Evolutionary conservation across 352 stramenopile species (phyloP).

Genomic region (Phytopythium mirpurense): DNA sequence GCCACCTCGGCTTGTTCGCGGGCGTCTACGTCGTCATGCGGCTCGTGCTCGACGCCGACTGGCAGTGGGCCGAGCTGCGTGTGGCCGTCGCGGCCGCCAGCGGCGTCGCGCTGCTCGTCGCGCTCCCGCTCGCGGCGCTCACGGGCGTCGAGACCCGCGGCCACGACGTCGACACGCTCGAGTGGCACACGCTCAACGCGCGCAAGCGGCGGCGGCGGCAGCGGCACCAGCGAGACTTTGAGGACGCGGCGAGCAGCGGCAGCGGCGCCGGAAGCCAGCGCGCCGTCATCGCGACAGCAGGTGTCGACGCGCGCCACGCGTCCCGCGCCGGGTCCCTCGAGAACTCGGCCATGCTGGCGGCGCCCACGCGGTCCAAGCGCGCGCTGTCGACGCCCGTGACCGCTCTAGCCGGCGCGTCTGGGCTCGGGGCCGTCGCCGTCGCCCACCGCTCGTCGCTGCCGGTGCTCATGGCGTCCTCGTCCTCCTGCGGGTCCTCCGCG

Average conservation of each 20-base stretch:
- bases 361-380: neutral
- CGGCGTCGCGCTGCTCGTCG: constrained; percentile 11
- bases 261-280: neutral
- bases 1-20: constrained; percentile 35
- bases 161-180: constrained; percentile 29
- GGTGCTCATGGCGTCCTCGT: constrained; percentile 5
- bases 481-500: constrained; percentile 12
- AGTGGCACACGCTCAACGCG: constrained; percentile 14
- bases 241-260: neutral
- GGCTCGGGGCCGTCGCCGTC: neutral
- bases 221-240: neutral
- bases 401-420: too few species aligned
- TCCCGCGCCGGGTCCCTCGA: neutral
- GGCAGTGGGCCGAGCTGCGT: constrained; percentile 23
- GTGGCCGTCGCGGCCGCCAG: constrained; percentile 18
- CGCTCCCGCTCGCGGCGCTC: constrained; percentile 19
- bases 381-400: neutral
- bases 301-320: too few species aligned
- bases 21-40: constrained; percentile 28
- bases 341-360: constrained; percentile 3
- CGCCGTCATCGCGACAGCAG: neutral
- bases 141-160: constrained; percentile 28
- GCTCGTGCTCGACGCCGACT: constrained; percentile 15
- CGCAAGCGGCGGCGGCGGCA: constrained; percentile 13
- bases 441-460: constrained; percentile 1